Conservation (phyloP, 148 eudicot species). For the Salicornia ramosissima region DNA sequence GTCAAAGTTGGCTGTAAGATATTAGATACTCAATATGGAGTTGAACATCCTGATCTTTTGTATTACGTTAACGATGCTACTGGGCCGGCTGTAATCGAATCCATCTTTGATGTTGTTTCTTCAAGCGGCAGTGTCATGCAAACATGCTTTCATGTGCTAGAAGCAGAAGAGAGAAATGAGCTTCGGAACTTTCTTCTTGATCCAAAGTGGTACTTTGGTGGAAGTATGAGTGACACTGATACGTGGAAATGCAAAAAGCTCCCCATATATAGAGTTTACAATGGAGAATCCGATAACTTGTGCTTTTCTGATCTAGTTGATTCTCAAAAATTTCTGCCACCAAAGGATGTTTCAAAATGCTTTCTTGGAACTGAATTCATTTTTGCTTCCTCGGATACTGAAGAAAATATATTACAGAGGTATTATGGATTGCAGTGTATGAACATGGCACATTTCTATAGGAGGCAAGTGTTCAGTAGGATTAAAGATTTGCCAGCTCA, state of each 20-base stretch:
- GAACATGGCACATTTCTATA: slow-evolving; percentile 69
- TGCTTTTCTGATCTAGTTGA: slow-evolving; percentile 66
- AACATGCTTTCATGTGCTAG: slow-evolving; percentile 45
- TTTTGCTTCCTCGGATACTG: slow-evolving; percentile 44
- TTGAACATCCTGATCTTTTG: slow-evolving; percentile 70
- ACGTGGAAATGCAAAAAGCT: slow-evolving; percentile 61
- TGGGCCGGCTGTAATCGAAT: slow-evolving; percentile 59
- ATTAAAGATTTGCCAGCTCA: slow-evolving; percentile 48
- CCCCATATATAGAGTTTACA: slow-evolving; percentile 70
- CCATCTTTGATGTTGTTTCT: slow-evolving; percentile 62
- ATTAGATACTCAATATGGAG: slow-evolving; percentile 50
- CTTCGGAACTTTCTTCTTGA: slow-evolving; percentile 81
- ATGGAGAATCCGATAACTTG: slow-evolving; percentile 40
- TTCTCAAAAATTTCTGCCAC: slow-evolving; percentile 68
- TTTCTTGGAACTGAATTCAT: slow-evolving; percentile 71
- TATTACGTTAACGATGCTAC: slow-evolving; percentile 60
- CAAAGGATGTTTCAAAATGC: slow-evolving; percentile 49
- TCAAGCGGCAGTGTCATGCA: slow-evolving; percentile 44
- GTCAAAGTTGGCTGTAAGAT: slow-evolving; percentile 82
- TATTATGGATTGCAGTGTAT: slow-evolving; percentile 71
- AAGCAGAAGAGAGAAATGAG: slow-evolving; percentile 69
- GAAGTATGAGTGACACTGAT: slow-evolving; percentile 54
- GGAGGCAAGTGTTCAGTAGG: slow-evolving; percentile 57
- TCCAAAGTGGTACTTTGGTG: slow-evolving; percentile 80
- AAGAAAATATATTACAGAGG: slow-evolving; percentile 65